Base-by-base conservation (phyloP, 495 filamentous ascomycete species). In the Venustampulla echinocandica region DNA sequence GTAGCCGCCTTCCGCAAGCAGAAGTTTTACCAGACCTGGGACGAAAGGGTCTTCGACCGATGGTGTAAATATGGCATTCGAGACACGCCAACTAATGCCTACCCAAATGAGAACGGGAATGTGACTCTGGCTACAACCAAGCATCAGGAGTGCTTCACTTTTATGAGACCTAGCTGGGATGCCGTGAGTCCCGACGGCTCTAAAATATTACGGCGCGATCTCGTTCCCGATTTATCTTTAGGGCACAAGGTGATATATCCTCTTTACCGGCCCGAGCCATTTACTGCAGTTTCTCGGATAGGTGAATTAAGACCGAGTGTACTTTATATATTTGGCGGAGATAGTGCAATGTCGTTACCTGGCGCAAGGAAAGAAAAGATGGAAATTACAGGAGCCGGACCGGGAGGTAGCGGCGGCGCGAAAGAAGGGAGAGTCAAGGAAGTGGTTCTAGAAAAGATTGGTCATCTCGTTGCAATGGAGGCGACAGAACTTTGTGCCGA, bases 401-500 rank as follows among this genome's bases (percentile, higher is more conserved):
- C 69, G 1, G 81, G 82, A n/a, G 85, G 85, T 2, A 82, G 73
- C 58, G 85, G 85, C 1, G 85, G 84, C 1, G 66, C 54, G 2
- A 56, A 58, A 23, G 69, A 71, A n/a, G 84, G 87, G 0, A 67
- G 80, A n/a, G 89, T 95, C 0, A 68, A 74, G 37, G 64, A 82
- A 43, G 78, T 85, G 2, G 68, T 77, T 13, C 59, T 96, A 2
- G 66, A 81, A 38, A 77, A 73, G 0, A 70, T 70, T 11, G 87
- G 92, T 1, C 92, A 98, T 65, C 62, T 96, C 24, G 74, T 96
- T 38, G 84, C 92, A 1, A 84, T 93, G 72, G 87, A 94, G 61
- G 73, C 75, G 39, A 81, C 82, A 10, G 65, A 56, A n/a, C 67
- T 75, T 49, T 82, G 77, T 38, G 85, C 84, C 5, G 69, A 76